Percentiles rank a stretch among this genome's conserved stretches.
phyloP scores from a whole-genome alignment of 2,329 filamentous ascomycete species.

The Aspergillus udagawae region DNA sequence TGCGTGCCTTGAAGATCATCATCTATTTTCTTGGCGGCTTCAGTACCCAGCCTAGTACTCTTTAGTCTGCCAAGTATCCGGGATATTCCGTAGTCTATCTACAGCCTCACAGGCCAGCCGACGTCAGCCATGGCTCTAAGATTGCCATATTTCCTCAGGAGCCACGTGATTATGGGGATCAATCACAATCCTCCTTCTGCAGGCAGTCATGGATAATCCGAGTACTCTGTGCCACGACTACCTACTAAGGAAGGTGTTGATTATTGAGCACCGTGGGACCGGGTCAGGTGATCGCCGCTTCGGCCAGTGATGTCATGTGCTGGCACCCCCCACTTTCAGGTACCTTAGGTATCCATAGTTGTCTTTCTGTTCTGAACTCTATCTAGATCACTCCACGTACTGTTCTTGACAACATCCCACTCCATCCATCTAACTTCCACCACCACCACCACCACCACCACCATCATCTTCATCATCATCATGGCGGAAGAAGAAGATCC shows the following conservation, averaged over 20 bases:
- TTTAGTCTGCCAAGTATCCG: too few species aligned
- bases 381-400: background rate
- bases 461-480: background rate
- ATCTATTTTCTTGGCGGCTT: background rate
- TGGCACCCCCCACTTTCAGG: background rate
- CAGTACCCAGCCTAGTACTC: too few species aligned
- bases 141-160: background rate
- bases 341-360: background rate
- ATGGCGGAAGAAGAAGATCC: slow-evolving; percentile 42
- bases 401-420: background rate
- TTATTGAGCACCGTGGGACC: background rate
- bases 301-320: background rate
- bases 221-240: background rate
- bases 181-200: too few species aligned
- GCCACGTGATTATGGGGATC: background rate
- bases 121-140: background rate
- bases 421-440: background rate
- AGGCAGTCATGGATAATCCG: too few species aligned
- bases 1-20: background rate
- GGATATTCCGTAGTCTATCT: too few species aligned
- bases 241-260: background rate
- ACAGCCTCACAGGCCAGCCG: background rate
- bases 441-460: too few species aligned
- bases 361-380: background rate
- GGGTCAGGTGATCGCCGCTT: background rate